These are phyloP conservation scores for Suillus americanus DNA, from an alignment of 768 basidiomycete species.

Conservation along the genomic window DNA sequence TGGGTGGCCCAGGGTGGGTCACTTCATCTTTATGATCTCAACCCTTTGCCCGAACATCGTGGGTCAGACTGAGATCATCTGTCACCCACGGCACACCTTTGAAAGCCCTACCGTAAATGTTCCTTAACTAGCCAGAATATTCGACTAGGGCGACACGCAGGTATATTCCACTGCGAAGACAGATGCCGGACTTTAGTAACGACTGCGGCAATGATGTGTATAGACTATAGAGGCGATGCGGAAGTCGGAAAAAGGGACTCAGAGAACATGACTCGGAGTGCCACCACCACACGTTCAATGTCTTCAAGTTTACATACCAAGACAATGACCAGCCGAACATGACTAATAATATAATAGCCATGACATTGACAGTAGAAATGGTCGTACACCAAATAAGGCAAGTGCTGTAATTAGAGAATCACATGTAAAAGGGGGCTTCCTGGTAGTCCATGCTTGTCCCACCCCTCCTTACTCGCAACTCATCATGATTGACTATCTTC, in stretches of 20 bases:
- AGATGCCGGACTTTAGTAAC: no score
- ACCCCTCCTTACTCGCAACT: conserved; percentile 2
- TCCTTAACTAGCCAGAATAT: background rate
- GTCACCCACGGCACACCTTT: background rate
- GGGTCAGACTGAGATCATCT: background rate
- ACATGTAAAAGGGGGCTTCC: conserved; percentile 29
- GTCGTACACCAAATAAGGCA: conserved; percentile 21
- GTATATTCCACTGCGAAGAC: background rate
- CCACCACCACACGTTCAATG: background rate
- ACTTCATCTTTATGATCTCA: background rate
- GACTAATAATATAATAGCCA: background rate
- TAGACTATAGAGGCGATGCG: no score
- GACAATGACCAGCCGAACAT: conserved; percentile 2
- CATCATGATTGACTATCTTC: conserved; percentile 89
- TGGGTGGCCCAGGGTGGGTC: no score
- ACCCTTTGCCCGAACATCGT: no score
- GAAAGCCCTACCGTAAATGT: background rate
- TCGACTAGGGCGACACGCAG: no score
- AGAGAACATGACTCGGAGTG: no score
- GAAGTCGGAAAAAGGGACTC: no score
- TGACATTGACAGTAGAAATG: background rate
- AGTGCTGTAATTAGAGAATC: conserved; percentile 20
- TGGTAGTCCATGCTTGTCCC: background rate
- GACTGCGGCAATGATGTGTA: no score
- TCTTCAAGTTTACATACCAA: no score